phyloP scores from a whole-genome alignment of 495 filamentous ascomycete species.

The Lasiosphaeria miniovina region DNA sequence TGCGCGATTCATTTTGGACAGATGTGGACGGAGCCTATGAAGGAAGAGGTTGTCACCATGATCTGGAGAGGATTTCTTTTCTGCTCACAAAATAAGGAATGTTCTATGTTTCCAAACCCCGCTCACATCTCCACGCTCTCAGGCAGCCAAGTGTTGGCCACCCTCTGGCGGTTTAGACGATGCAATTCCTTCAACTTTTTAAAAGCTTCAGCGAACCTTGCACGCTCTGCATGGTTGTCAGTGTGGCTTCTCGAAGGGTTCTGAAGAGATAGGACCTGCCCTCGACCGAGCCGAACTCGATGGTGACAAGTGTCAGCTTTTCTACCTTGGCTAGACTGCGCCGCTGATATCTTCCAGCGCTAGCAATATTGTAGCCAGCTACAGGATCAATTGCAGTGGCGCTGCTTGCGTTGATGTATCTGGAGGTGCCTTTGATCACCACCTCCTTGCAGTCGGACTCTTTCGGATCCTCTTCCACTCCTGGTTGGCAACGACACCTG shows the following conservation, averaged over 20 bases:
- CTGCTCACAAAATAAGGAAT: no score
- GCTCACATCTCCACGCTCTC: neutral
- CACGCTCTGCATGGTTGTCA: conserved; percentile 1
- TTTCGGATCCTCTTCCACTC: neutral
- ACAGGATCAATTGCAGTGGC: neutral
- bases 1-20: no score
- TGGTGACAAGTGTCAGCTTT: neutral
- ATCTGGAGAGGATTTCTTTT: no score
- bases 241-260: neutral
- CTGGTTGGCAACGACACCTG: neutral
- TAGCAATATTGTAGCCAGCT: neutral
- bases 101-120: no score
- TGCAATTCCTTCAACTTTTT: conserved; percentile 5
- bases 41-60: no score
- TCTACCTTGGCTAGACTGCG: neutral
- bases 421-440: neutral
- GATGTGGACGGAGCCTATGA: no score
- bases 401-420: neutral
- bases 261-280: neutral
- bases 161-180: conserved; percentile 1
- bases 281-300: neutral
- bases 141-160: conserved; percentile 3
- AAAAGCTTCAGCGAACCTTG: conserved; percentile 10
- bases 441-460: neutral
- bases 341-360: neutral